Evolutionary conservation across 2,329 filamentous ascomycete genomes (phyloP).

Genomic region (Nemania abortiva): DNA sequence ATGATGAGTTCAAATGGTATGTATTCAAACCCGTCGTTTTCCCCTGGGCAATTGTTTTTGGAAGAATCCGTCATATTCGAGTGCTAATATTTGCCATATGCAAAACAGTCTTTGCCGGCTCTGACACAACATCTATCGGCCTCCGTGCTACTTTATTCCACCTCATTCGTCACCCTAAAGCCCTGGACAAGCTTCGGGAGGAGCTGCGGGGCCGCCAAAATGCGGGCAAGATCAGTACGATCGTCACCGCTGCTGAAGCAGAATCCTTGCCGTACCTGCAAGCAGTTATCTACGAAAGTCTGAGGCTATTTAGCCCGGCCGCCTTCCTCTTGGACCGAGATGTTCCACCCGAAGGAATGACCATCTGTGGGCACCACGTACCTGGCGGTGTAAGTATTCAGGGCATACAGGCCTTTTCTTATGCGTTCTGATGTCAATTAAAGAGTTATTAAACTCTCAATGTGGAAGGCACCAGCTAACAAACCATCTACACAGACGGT

Average conservation of each 20-base stretch:
- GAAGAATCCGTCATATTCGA: too few relatives aligned
- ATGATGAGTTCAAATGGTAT: conserved; percentile 39
- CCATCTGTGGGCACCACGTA: conserved; percentile 29
- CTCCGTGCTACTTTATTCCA: conserved; percentile 35
- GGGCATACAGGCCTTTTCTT: background rate
- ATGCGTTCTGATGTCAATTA: background rate
- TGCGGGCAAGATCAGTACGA: conserved; percentile 9
- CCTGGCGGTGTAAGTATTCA: conserved; percentile 33
- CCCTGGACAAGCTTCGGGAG: conserved; percentile 18
- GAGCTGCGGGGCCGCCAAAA: conserved; percentile 24
- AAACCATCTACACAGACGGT: conserved; percentile 22
- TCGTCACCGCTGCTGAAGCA: conserved; percentile 23
- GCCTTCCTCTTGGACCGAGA: conserved; percentile 29
- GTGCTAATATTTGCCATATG: too few relatives aligned
- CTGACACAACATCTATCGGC: conserved; percentile 35
- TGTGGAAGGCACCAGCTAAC: conserved; percentile 7
- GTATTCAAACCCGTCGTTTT: too few relatives aligned
- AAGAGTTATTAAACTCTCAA: background rate
- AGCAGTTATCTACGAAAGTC: conserved; percentile 33
- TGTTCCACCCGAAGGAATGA: conserved; percentile 34
- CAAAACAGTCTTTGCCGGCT: conserved; percentile 38
- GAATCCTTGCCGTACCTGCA: conserved; percentile 31
- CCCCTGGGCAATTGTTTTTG: too few relatives aligned
- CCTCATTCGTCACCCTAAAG: conserved; percentile 25
- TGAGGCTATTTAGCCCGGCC: conserved; percentile 24